Conservation (phyloP, 352 stramenopile genomes). For the Globisporangium takayamanum region DNA sequence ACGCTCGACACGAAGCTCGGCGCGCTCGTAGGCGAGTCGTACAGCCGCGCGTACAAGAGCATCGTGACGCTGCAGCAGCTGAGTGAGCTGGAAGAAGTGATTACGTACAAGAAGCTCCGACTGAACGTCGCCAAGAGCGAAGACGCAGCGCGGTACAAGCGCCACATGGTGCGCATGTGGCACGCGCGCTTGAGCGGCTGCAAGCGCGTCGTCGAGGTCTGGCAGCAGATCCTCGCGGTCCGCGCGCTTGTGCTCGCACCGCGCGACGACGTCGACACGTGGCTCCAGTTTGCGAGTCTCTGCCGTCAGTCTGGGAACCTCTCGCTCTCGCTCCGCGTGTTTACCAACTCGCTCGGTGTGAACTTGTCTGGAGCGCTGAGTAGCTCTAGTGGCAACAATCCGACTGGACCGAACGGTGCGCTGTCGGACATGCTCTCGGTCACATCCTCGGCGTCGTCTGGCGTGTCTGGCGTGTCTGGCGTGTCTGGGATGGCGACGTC, state of each 20-base stretch:
- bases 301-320: slow-evolving; percentile 86
- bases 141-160: slow-evolving; percentile 72
- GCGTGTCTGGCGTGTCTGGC: slow-evolving; percentile 28
- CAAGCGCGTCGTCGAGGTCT: slow-evolving; percentile 89
- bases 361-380: slow-evolving; percentile 23
- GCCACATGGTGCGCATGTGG: slow-evolving; percentile 86
- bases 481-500: background rate
- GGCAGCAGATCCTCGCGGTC: slow-evolving; percentile 93
- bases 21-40: slow-evolving; percentile 94
- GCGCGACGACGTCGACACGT: slow-evolving; percentile 88
- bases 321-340: slow-evolving; percentile 80
- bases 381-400: background rate
- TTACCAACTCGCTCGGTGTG: slow-evolving; percentile 72
- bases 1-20: slow-evolving; percentile 93
- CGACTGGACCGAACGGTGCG: background rate
- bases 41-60: slow-evolving; percentile 94
- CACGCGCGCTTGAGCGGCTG: slow-evolving; percentile 75
- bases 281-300: slow-evolving; percentile 90
- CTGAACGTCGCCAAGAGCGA: slow-evolving; percentile 60
- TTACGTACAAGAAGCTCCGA: slow-evolving; percentile 88
- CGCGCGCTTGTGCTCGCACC: slow-evolving; percentile 81
- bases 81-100: slow-evolving; percentile 97
- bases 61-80: slow-evolving; percentile 97
- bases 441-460: slow-evolving; percentile 38
- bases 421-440: slow-evolving; percentile 47